phyloP scores from a whole-genome alignment of 352 stramenopile species.

The Phytophthora pistaciae region DNA sequence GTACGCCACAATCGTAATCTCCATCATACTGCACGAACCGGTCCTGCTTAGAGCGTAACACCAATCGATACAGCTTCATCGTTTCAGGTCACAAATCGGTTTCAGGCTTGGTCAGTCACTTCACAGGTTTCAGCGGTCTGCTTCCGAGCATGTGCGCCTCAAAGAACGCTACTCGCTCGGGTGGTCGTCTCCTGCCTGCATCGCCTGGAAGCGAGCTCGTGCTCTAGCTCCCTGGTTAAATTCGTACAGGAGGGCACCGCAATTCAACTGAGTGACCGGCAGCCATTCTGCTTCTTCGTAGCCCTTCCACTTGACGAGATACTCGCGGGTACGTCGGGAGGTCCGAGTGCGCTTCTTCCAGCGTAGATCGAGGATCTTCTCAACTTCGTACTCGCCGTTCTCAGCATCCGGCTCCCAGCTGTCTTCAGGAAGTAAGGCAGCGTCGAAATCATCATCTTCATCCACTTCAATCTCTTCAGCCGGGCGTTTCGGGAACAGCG shows the following conservation, averaged over 20 bases:
- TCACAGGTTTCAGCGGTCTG: background rate
- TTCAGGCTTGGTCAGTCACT: background rate
- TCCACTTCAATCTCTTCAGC: background rate
- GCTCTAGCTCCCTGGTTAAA: constrained; percentile 7
- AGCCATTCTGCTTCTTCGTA: constrained; percentile 7
- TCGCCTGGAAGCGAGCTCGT: constrained; percentile 6
- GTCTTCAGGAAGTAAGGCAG: constrained; percentile 1
- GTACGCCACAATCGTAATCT: background rate
- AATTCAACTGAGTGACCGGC: constrained; percentile 1
- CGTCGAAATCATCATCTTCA: constrained; percentile 16
- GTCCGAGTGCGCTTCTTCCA: constrained; percentile 1
- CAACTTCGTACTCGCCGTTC: constrained; percentile 11
- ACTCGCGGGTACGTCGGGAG: background rate
- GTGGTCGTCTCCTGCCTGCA: constrained; percentile 15
- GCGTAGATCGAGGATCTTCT: constrained; percentile 8
- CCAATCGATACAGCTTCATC: background rate
- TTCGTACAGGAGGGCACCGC: constrained; percentile 6
- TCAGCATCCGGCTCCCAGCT: constrained; percentile 1
- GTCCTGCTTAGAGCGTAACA: background rate
- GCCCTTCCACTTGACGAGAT: constrained; percentile 9
- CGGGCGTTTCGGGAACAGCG: constrained; percentile 1
- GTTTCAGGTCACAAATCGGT: background rate
- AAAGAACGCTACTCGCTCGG: background rate
- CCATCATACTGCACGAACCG: background rate
- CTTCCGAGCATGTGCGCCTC: background rate